These are phyloP conservation scores for Prototheca cutis DNA, from an alignment of 163 green algal genomes.

Conservation along the genomic window DNA sequence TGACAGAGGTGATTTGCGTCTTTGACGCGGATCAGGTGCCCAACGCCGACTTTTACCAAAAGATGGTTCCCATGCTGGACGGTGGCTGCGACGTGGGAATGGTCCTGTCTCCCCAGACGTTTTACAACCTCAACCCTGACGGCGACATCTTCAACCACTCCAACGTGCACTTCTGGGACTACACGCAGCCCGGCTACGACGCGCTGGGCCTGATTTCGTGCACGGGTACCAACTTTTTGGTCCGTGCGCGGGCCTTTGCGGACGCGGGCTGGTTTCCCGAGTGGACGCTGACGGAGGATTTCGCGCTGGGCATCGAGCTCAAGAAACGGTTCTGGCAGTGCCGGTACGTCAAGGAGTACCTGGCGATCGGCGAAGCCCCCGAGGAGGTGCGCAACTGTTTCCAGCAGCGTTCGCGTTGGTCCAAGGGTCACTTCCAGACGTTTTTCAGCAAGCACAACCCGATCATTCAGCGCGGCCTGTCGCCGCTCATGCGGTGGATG, in stretches of 20 bases:
- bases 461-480: constrained; percentile 14
- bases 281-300: constrained; percentile 58
- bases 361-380: constrained; percentile 50
- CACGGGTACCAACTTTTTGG: constrained; percentile 58
- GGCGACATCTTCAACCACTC: constrained; percentile 64
- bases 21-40: constrained; percentile 68
- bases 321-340: constrained; percentile 46
- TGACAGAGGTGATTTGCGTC: constrained; percentile 52
- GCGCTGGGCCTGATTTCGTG: constrained; percentile 58
- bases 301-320: constrained; percentile 53
- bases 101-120: constrained; percentile 50
- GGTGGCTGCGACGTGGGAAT: constrained; percentile 49
- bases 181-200: constrained; percentile 50
- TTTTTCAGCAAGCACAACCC: constrained; percentile 29
- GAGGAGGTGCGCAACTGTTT: constrained; percentile 55
- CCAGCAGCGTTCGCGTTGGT: constrained; percentile 54
- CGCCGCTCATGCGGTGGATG: constrained; percentile 27
- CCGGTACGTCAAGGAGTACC: constrained; percentile 51
- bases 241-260: constrained; percentile 31
- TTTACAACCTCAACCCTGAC: constrained; percentile 47
- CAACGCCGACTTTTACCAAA: constrained; percentile 71
- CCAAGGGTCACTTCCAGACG: constrained; percentile 54
- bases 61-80: constrained; percentile 50
- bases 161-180: constrained; percentile 65
- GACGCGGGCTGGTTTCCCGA: constrained; percentile 43